phyloP scores from a whole-genome alignment of 2,329 filamentous ascomycete genomes.

The Ceratocystis ficicola region DNA sequence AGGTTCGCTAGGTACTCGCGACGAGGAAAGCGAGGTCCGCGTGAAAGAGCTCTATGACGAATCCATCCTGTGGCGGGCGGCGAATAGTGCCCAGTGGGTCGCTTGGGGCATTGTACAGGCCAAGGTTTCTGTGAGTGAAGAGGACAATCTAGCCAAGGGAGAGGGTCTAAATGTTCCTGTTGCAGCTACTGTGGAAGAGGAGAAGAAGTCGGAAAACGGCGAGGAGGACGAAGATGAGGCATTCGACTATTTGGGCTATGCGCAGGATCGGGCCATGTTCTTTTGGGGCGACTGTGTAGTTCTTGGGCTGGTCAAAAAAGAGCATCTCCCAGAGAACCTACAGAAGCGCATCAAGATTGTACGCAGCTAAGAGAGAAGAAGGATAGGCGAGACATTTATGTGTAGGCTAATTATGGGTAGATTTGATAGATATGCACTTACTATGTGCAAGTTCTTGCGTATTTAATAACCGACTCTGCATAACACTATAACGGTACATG shows the following conservation, averaged over 20 bases:
- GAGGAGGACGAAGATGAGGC: conserved; percentile 45
- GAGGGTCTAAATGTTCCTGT: neutral
- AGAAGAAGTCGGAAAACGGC: conserved; percentile 22
- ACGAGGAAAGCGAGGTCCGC: conserved; percentile 53
- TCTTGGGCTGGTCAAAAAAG: conserved; percentile 59
- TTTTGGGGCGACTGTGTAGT: conserved; percentile 85
- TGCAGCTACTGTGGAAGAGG: conserved; percentile 23
- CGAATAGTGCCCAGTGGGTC: conserved; percentile 83
- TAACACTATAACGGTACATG: neutral
- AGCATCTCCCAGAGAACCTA: conserved; percentile 64
- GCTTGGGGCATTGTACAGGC: conserved; percentile 96
- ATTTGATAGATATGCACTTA: neutral
- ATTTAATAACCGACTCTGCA: neutral
- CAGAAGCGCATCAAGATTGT: conserved; percentile 55
- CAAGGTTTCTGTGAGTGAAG: conserved; percentile 43
- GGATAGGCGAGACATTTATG: neutral
- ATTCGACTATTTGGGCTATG: conserved; percentile 88
- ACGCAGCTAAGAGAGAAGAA: conserved; percentile 39
- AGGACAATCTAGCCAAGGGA: conserved; percentile 23
- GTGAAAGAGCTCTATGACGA: conserved; percentile 64
- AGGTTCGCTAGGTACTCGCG: conserved; percentile 37
- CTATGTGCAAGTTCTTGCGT: neutral
- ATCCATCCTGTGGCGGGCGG: conserved; percentile 70
- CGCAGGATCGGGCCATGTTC: conserved; percentile 80
- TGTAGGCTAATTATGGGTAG: neutral